Percentiles rank a stretch among this genome's conserved stretches.
Evolutionary conservation across 257 asterid species (phyloP).

Genomic region (Primulina huaijiensis): DNA sequence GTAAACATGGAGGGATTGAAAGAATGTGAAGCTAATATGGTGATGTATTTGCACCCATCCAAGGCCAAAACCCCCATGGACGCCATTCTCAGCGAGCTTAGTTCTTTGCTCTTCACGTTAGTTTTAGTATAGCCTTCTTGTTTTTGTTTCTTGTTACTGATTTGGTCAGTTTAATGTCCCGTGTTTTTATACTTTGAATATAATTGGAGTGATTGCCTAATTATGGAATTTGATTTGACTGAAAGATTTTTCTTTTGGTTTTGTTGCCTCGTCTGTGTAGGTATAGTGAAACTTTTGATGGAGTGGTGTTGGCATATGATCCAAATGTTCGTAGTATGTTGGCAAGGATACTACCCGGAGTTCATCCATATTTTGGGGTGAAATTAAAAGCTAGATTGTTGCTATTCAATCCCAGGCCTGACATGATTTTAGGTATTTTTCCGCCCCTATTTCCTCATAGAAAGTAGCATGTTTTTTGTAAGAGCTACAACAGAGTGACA

Average conservation of each 20-base stretch:
- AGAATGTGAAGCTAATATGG: conserved; percentile 47
- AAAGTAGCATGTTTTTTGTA: neutral
- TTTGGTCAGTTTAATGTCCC: no score
- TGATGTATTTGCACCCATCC: conserved; percentile 63
- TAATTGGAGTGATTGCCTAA: neutral
- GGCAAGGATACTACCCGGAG: conserved; percentile 70
- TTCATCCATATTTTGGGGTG: conserved; percentile 63
- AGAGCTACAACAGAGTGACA: neutral
- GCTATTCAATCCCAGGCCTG: conserved; percentile 69
- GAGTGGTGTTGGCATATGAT: conserved; percentile 81
- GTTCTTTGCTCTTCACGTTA: conserved; percentile 73
- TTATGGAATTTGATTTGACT: neutral
- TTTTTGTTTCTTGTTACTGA: no score
- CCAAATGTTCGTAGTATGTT: conserved; percentile 34
- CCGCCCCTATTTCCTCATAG: neutral
- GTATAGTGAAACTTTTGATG: conserved; percentile 67
- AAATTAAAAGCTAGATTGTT: conserved; percentile 48
- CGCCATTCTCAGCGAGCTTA: conserved; percentile 60
- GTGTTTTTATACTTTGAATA: no score
- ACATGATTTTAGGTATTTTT: conserved; percentile 58
- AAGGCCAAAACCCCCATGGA: conserved; percentile 43
- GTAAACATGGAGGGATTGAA: conserved; percentile 60
- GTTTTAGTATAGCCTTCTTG: neutral
- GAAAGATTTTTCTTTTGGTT: neutral
- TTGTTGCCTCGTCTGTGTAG: conserved; percentile 30